phyloP scores from a whole-genome alignment of 768 basidiomycete genomes.

The Macrolepiota fuliginosa region DNA sequence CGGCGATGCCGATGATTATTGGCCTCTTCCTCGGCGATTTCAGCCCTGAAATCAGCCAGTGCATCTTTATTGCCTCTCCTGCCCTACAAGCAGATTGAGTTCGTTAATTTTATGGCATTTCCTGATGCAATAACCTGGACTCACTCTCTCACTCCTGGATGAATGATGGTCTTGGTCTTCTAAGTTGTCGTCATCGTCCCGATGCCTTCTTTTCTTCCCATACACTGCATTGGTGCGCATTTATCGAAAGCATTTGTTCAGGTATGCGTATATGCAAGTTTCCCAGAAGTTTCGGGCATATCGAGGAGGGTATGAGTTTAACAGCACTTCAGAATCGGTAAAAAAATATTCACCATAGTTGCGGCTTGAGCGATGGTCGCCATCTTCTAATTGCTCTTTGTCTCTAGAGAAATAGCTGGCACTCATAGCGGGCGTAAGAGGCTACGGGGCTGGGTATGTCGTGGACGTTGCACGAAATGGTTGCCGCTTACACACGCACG shows the following conservation, averaged over 20 bases:
- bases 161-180: background rate
- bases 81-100: background rate
- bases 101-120: background rate
- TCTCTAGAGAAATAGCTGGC: background rate
- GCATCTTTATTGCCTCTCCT: background rate
- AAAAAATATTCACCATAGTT: constrained; percentile 11
- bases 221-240: background rate
- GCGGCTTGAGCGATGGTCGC: background rate
- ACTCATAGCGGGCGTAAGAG: background rate
- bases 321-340: background rate
- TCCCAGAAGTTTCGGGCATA: constrained; percentile 1
- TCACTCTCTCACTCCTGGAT: background rate
- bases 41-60: constrained; percentile 5
- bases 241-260: background rate
- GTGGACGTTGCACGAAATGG: background rate
- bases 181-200: background rate
- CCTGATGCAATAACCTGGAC: background rate
- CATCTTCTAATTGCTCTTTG: background rate
- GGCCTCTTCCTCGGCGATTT: constrained; percentile 1
- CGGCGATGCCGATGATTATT: background rate
- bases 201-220: constrained; percentile 3
- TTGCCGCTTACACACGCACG: background rate
- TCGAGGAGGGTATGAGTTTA: constrained; percentile 13
- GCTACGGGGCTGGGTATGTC: background rate
- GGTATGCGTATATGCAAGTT: background rate